Evolutionary conservation across 768 basidiomycete species (phyloP), one percentile per base, ranked within the genome.

Genomic region (Trametes cingulata): DNA sequence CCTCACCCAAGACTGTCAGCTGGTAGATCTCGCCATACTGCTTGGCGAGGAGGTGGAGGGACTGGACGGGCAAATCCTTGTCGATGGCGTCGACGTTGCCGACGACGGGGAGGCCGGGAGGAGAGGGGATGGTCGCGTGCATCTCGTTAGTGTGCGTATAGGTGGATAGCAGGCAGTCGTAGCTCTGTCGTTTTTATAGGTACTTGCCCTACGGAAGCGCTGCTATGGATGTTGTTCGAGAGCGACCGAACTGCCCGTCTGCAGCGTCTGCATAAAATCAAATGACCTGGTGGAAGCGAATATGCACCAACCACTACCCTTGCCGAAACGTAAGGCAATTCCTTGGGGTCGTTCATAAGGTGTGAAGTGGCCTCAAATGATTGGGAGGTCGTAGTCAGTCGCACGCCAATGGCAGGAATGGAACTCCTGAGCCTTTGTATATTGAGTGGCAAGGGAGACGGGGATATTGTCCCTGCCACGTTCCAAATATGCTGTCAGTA

Each of bases 21-120:
- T 73, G 67, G 64, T 72, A 78, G 24, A 81, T 77, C 55, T 76
- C 75, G 36, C 79, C 79, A 58, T 78, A 79, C 62, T 75, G 72
- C 51, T 73, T 62, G 29, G 75, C 71, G 25, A 77, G 72, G 20
- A 75, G 71, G 12, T 60, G 51, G 52, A 74, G 74, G 1, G 75
- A 74, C 46, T 60, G 60, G 5, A 75, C 35, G 1, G 77, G 76
- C 3, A 78, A 66, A 40, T 78, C 74, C 46, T 63, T 67, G 50
- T 77, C 76, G 55, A 77, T 61, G 1, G 68, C 48, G 33, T 69
- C 65, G 39, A 72, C 67, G 63, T 80, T 78, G 17, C 80, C 79
- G 13, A 80, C 57, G 65, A 79, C 73, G 12, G 78, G 77, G 33
- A 78, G 60, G 1, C 73, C 65, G 6, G 76, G 76, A 0, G 78